phyloP scores from a whole-genome alignment of 768 basidiomycete species.

The Macrolepiota fuliginosa region DNA sequence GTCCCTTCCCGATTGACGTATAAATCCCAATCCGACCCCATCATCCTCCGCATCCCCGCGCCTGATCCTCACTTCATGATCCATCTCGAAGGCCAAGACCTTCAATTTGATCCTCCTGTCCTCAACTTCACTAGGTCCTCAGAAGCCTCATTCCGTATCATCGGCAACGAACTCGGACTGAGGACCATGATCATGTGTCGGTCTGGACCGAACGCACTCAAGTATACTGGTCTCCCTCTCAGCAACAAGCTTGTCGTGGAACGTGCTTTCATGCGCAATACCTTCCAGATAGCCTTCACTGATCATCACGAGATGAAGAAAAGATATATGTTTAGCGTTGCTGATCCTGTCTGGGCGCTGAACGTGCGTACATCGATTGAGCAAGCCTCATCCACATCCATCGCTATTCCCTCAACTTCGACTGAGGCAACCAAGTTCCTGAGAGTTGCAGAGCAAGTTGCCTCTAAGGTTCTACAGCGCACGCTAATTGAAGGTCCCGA shows the following conservation, averaged over 20 bases:
- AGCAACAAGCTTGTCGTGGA: constrained; percentile 80
- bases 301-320: constrained; percentile 67
- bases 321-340: constrained; percentile 94
- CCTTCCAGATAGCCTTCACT: constrained; percentile 88
- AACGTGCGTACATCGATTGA: constrained; percentile 70
- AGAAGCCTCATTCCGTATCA: constrained; percentile 89
- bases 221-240: constrained; percentile 79
- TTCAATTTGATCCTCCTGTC: constrained; percentile 83
- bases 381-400: constrained; percentile 35
- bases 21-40: constrained; percentile 83
- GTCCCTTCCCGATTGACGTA: constrained; percentile 82
- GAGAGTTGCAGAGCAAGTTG: constrained; percentile 69
- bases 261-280: constrained; percentile 94
- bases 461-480: constrained; percentile 84
- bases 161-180: constrained; percentile 77
- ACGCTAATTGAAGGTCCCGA: constrained; percentile 55
- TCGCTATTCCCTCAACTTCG: constrained; percentile 24
- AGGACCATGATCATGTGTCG: constrained; percentile 84
- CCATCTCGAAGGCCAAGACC: constrained; percentile 82
- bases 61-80: constrained; percentile 82
- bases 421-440: constrained; percentile 45
- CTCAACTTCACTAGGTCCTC: constrained; percentile 76
- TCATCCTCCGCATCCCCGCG: constrained; percentile 82
- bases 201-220: constrained; percentile 77
- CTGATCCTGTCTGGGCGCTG: constrained; percentile 74